A percentile compares a stretch with the other conserved stretches of the same genome.
Evolutionary conservation across 208 protist genomes (phyloP).

Genomic region (Tritrichomonas foetus): DNA sequence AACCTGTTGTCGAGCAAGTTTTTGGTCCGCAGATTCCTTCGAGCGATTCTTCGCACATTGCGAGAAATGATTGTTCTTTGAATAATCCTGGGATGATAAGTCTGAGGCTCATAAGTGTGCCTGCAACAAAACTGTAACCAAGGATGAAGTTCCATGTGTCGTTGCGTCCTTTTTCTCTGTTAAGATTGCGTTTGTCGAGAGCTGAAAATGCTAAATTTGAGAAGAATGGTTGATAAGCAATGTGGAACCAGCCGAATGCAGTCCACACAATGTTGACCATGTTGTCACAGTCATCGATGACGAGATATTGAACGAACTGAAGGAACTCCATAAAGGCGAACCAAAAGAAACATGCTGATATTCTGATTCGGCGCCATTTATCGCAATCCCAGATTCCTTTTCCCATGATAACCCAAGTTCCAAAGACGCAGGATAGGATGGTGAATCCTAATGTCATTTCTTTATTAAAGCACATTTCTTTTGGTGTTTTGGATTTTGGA

Average conservation of each 20-base stretch:
- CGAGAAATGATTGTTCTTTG: not conserved
- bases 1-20: not conserved
- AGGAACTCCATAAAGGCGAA: constrained; percentile 6
- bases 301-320: constrained; percentile 3
- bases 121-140: not conserved
- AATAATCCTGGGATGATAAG: not conserved
- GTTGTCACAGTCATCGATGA: not conserved
- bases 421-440: not conserved
- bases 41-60: not conserved
- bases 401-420: not conserved
- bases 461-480: constrained; percentile 22
- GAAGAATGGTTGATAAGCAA: not conserved
- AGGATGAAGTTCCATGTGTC: not conserved
- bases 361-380: not conserved
- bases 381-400: not conserved
- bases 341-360: not conserved
- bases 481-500: too few relatives aligned
- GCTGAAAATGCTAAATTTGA: constrained; percentile 11
- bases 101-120: not conserved
- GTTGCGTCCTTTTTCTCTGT: not conserved
- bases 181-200: not conserved
- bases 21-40: not conserved
- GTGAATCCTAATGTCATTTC: not conserved
- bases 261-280: not conserved
- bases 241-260: constrained; percentile 9